Conservation (phyloP, 148 eudicot species). For the Salicornia ramosissima region DNA sequence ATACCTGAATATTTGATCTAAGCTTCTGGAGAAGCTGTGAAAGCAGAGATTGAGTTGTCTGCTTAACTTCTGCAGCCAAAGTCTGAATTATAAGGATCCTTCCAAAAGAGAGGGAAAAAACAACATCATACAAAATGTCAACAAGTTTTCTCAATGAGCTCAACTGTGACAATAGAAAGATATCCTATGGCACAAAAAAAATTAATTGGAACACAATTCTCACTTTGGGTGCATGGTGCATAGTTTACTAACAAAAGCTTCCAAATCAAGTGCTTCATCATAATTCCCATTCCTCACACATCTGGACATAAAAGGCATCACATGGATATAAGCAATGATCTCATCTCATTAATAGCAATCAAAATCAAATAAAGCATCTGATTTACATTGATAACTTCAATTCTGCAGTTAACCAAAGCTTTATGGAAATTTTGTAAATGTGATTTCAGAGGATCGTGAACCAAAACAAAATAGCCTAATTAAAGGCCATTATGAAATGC, state of each 20-base stretch:
- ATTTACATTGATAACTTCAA: background rate
- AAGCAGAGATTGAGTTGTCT: constrained; percentile 89
- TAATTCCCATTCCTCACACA: constrained; percentile 97
- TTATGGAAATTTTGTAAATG: background rate
- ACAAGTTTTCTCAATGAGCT: constrained; percentile 14
- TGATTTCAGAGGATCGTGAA: too few species aligned
- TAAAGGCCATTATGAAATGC: background rate
- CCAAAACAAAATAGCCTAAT: background rate
- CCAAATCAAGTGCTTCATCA: constrained; percentile 96
- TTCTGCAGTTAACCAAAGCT: background rate
- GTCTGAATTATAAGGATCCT: constrained; percentile 87
- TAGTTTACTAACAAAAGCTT: constrained; percentile 86
- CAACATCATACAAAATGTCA: constrained; percentile 7
- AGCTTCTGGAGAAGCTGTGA: constrained; percentile 95
- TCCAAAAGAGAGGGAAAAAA: constrained; percentile 3
- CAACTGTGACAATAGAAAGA: background rate
- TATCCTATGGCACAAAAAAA: constrained; percentile 8
- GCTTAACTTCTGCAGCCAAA: constrained; percentile 81
- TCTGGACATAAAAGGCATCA: constrained; percentile 32
- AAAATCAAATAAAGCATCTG: constrained; percentile 2
- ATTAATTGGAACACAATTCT: constrained; percentile 31
- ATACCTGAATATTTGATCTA: constrained; percentile 89
- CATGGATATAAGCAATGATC: constrained; percentile 9
- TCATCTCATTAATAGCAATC: background rate
- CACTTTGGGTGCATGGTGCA: constrained; percentile 97